A percentile compares a stretch with the other conserved stretches of the same genome.
These are phyloP conservation scores for Hirschioporus abietinus DNA, from an alignment of 768 basidiomycete species.

Conservation along the genomic window DNA sequence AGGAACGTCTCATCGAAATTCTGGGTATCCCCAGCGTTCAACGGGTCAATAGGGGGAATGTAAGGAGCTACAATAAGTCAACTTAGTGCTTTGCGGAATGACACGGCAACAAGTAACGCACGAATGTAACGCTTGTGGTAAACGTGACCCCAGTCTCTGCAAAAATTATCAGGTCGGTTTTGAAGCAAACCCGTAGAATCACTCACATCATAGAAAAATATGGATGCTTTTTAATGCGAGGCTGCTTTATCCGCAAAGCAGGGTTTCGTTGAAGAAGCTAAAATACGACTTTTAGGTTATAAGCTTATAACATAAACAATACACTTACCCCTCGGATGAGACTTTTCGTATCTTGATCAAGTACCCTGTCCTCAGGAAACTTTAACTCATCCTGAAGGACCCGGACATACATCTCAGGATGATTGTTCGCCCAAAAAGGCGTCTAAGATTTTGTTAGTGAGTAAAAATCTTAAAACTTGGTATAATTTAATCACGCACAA, in stretches of 20 bases:
- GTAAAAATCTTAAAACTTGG: slow-evolving; percentile 5
- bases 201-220: slow-evolving; percentile 94
- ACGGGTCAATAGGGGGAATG: slow-evolving; percentile 86
- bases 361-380: slow-evolving; percentile 87
- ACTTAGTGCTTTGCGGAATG: slow-evolving; percentile 12
- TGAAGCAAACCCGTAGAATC: slow-evolving; percentile 8
- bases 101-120: slow-evolving; percentile 33
- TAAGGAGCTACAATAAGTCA: slow-evolving; percentile 63
- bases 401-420: slow-evolving; percentile 91
- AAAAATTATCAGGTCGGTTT: slow-evolving; percentile 16
- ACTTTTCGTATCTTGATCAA: slow-evolving; percentile 93
- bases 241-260: slow-evolving; percentile 83
- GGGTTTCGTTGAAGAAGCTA: slow-evolving; percentile 94
- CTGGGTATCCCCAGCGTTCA: slow-evolving; percentile 91
- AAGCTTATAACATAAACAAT: slow-evolving; percentile 6
- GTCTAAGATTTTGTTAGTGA: slow-evolving; percentile 45
- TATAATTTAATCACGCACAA: slow-evolving; percentile 51
- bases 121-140: slow-evolving; percentile 93
- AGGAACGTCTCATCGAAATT: slow-evolving; percentile 98
- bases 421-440: slow-evolving; percentile 89
- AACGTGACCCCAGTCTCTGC: slow-evolving; percentile 90
- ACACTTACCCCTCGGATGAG: slow-evolving; percentile 84
- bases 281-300: background rate
- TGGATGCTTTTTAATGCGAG: slow-evolving; percentile 87
- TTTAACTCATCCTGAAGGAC: slow-evolving; percentile 86